phyloP scores from a whole-genome alignment of 164 flowering plant species.

The Piper longum region DNA sequence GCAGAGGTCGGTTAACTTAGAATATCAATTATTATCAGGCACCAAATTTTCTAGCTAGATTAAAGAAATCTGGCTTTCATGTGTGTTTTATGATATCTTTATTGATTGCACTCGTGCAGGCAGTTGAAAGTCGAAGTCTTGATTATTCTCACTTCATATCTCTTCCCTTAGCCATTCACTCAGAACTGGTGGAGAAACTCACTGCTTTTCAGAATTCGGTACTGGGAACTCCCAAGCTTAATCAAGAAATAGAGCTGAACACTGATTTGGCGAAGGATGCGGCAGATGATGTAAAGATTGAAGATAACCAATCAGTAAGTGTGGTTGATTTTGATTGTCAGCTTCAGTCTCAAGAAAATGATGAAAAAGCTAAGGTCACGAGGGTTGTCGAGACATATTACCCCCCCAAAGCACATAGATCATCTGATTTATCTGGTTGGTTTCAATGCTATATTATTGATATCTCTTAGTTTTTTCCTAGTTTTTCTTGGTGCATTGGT shows the following conservation, averaged over 20 bases:
- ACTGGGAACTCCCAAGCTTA: conserved; percentile 24
- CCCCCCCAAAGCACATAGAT: conserved; percentile 27
- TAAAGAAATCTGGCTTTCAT: no score
- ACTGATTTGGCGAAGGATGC: conserved; percentile 25
- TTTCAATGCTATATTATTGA: neutral
- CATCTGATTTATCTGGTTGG: conserved; percentile 4
- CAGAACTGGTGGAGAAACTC: conserved; percentile 76
- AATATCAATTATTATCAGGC: neutral
- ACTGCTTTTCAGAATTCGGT: conserved; percentile 58
- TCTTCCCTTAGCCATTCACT: conserved; percentile 86
- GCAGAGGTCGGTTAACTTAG: conserved; percentile 44
- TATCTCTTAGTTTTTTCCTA: neutral
- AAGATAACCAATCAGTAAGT: conserved; percentile 11
- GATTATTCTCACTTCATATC: conserved; percentile 88
- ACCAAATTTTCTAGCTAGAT: neutral
- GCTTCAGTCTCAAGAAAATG: conserved; percentile 31
- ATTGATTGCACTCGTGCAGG: conserved; percentile 27
- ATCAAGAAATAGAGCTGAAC: conserved; percentile 16
- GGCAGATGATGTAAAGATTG: conserved; percentile 26
- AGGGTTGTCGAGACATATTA: conserved; percentile 32
- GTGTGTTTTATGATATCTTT: neutral
- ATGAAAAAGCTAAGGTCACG: conserved; percentile 29
- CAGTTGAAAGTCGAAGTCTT: conserved; percentile 48
- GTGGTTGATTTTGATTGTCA: conserved; percentile 30
- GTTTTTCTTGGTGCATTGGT: no score